Conservation (phyloP, 495 filamentous ascomycete species). For the Cetradonia linearis region DNA sequence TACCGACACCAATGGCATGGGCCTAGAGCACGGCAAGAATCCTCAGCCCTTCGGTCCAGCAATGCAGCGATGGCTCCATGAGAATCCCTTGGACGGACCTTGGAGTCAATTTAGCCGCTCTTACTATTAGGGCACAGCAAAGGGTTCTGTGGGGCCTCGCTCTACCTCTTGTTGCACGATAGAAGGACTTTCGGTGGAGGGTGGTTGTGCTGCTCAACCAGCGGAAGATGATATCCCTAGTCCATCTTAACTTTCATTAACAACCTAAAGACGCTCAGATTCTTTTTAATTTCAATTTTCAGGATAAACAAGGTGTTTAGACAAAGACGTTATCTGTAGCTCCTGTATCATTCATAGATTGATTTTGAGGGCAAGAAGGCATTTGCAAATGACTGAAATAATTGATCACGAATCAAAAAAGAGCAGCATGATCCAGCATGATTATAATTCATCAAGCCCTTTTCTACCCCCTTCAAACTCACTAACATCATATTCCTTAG, state of each 20-base stretch:
- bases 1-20: not conserved
- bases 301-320: too few species aligned
- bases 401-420: not conserved
- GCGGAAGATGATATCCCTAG: not conserved
- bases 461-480: constrained; percentile 68
- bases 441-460: constrained; percentile 37
- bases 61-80: not conserved
- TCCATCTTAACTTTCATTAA: too few species aligned
- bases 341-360: too few species aligned
- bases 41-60: not conserved
- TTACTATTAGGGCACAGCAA: not conserved
- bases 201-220: not conserved
- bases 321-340: too few species aligned
- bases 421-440: not conserved
- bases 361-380: too few species aligned
- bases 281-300: too few species aligned
- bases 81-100: not conserved
- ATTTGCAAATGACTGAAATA: too few species aligned
- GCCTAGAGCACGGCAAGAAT: not conserved
- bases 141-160: not conserved
- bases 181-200: not conserved
- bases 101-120: not conserved
- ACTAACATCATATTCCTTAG: constrained; percentile 80
- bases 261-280: too few species aligned
- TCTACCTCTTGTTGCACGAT: too few species aligned